A percentile compares a stretch with the other conserved stretches of the same genome.
Evolutionary conservation across 345 rosid genomes (phyloP).

Genomic region (Rhodomyrtus tomentosa): DNA sequence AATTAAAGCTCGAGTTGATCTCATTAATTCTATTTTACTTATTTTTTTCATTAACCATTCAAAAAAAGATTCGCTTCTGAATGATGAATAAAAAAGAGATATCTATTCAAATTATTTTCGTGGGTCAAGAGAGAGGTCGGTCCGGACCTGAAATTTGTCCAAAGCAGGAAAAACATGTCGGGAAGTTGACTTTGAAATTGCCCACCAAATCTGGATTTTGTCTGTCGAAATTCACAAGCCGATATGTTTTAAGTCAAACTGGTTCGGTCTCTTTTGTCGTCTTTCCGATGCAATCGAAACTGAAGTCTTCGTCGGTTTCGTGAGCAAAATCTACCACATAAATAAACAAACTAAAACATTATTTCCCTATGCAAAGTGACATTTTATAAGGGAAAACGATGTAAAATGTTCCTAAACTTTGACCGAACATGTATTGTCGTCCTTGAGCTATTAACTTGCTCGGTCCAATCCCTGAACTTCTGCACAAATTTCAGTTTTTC

Average conservation of each 20-base stretch:
- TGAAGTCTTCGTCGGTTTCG: background rate
- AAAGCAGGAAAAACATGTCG: background rate
- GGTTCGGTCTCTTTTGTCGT: background rate
- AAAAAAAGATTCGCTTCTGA: too few species aligned
- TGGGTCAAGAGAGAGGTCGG: background rate
- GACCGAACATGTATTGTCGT: too few species aligned
- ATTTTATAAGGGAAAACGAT: background rate
- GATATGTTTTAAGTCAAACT: background rate
- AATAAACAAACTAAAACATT: background rate
- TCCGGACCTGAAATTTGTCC: background rate
- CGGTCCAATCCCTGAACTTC: too few species aligned
- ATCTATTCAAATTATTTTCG: too few species aligned
- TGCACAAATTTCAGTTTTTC: too few species aligned
- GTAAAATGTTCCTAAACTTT: rapidly evolving
- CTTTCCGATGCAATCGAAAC: background rate
- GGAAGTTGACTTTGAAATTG: background rate
- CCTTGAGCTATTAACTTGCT: too few species aligned
- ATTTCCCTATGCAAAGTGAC: background rate
- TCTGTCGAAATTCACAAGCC: background rate
- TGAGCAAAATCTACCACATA: background rate
- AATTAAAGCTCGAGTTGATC: background rate
- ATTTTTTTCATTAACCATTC: background rate
- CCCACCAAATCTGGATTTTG: background rate
- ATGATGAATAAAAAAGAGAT: too few species aligned
- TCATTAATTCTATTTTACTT: background rate